Percentiles rank a stretch among this genome's conserved stretches.
Conservation (phyloP, 2,329 filamentous ascomycete species). For the Ceratocystis alfenasii region DNA sequence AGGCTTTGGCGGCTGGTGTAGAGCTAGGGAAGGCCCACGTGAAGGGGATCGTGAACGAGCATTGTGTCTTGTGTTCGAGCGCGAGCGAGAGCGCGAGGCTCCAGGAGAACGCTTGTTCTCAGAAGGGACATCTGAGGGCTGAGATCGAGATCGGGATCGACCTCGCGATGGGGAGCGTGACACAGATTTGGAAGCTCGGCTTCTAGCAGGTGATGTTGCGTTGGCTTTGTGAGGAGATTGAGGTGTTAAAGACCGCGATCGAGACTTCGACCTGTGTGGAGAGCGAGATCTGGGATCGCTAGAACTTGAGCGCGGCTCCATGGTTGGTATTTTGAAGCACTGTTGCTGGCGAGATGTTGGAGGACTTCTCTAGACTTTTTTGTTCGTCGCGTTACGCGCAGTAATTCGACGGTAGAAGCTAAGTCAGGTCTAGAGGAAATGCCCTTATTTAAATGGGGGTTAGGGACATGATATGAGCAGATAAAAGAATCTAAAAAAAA, state of each 20-base stretch:
- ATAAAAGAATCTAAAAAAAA: background rate
- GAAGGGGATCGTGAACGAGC: slow-evolving; percentile 31
- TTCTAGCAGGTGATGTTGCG: background rate
- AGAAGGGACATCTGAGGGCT: background rate
- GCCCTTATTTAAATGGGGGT: no score
- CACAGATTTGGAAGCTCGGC: background rate
- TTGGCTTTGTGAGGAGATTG: background rate
- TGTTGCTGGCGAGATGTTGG: background rate
- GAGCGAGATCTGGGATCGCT: slow-evolving; percentile 8
- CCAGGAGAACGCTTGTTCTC: background rate
- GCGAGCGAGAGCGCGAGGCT: slow-evolving; percentile 10
- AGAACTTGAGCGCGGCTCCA: slow-evolving; percentile 13
- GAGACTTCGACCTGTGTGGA: background rate
- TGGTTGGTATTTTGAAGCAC: background rate
- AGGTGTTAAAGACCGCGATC: slow-evolving; percentile 6
- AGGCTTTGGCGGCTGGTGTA: slow-evolving; percentile 22
- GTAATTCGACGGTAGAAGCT: background rate
- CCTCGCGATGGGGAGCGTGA: slow-evolving; percentile 5
- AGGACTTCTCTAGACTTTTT: background rate
- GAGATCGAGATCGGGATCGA: slow-evolving; percentile 28
- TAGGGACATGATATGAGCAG: background rate
- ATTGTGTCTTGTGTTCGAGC: slow-evolving; percentile 17
- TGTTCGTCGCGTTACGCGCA: slow-evolving; percentile 6
- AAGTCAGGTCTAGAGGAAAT: no score
- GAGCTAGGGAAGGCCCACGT: slow-evolving; percentile 24